Percentiles rank a stretch among this genome's conserved stretches.
Conservation (phyloP, 345 rosid genomes). For the Dovyalis caffra region DNA sequence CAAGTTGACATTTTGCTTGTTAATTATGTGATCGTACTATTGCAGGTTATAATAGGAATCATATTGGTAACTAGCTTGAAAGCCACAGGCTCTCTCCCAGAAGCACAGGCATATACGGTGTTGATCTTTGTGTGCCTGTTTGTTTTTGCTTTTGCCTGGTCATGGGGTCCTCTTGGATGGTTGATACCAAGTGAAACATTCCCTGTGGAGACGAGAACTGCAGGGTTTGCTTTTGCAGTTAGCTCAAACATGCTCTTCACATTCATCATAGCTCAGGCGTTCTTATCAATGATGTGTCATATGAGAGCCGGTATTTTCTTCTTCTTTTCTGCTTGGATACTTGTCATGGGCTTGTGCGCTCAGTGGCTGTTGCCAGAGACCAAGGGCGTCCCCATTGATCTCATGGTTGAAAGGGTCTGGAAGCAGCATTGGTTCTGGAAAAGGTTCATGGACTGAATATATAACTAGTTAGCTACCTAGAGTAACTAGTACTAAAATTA, state of each 20-base stretch:
- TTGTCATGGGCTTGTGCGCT: slow-evolving; percentile 52
- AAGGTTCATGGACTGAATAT: slow-evolving; percentile 32
- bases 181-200: slow-evolving; percentile 67
- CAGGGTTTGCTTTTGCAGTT: slow-evolving; percentile 62
- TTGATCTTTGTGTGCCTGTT: slow-evolving; percentile 57
- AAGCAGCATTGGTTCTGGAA: slow-evolving; percentile 45
- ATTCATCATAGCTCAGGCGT: slow-evolving; percentile 73
- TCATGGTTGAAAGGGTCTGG: slow-evolving; percentile 50
- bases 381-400: no score
- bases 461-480: no score
- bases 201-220: slow-evolving; percentile 61
- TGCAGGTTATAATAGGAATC: no score
- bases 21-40: slow-evolving; percentile 45
- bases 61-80: no score
- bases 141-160: slow-evolving; percentile 73
- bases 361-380: slow-evolving; percentile 53
- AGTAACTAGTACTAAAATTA: no score
- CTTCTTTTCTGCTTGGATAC: slow-evolving; percentile 63
- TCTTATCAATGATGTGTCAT: slow-evolving; percentile 57
- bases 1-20: neutral
- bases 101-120: no score
- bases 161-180: slow-evolving; percentile 90
- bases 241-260: slow-evolving; percentile 83
- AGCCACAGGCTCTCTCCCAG: no score
- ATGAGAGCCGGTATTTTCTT: slow-evolving; percentile 52